phyloP scores from a whole-genome alignment of 768 basidiomycete species.

The Suillus weaverae region DNA sequence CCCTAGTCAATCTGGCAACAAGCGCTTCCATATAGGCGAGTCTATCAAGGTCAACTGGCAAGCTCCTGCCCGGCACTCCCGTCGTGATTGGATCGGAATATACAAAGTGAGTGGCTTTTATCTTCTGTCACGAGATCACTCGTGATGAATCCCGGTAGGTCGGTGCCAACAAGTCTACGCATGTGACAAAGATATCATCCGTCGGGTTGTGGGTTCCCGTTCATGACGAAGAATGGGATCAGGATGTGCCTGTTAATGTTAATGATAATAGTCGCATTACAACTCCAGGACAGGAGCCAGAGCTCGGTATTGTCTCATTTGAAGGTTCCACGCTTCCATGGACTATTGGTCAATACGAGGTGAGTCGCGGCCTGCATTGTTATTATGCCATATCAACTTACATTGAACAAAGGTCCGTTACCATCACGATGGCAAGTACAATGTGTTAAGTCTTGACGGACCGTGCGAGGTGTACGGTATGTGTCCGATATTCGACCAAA shows the following conservation, averaged over 20 bases:
- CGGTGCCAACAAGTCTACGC: conserved; percentile 81
- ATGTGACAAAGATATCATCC: conserved; percentile 83
- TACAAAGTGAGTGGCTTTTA: conserved; percentile 57
- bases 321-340: conserved; percentile 81
- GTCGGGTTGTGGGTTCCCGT: conserved; percentile 93
- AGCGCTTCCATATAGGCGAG: conserved; percentile 87
- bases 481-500: conserved; percentile 26
- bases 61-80: conserved; percentile 82
- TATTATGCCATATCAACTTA: not conserved
- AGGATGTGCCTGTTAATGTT: conserved; percentile 67
- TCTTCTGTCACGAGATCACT: not conserved
- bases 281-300: conserved; percentile 41
- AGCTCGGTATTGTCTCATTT: conserved; percentile 71
- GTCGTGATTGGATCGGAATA: conserved; percentile 95
- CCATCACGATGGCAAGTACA: conserved; percentile 97
- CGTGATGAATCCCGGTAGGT: conserved; percentile 44
- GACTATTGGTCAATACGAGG: conserved; percentile 85
- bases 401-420: conserved; percentile 62
- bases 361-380: conserved; percentile 3
- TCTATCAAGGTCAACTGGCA: conserved; percentile 85
- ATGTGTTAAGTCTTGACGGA: conserved; percentile 84
- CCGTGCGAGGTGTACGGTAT: conserved; percentile 88
- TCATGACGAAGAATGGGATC: conserved; percentile 91
- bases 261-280: conserved; percentile 37
- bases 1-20: conserved; percentile 48